A percentile compares a stretch with the other conserved stretches of the same genome.
These are phyloP conservation scores for Geotrichum europaeum DNA, from an alignment of 1,139 yeast genomes.

Conservation along the genomic window DNA sequence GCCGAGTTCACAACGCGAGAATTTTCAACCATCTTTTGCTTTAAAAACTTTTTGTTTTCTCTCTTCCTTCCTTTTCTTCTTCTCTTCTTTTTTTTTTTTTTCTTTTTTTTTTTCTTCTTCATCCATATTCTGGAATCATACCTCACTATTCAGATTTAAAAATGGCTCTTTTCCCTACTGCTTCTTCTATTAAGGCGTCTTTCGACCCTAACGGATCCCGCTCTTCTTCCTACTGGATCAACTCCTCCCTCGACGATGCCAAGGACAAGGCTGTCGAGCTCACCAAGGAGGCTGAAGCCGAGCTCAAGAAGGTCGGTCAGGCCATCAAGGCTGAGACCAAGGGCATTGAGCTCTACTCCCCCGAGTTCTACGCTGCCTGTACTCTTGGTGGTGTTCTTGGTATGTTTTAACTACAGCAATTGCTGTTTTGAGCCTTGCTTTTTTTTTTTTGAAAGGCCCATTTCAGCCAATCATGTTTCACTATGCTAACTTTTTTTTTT, in stretches of 20 bases:
- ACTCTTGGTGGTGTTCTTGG: conserved; percentile 74
- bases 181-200: conserved; percentile 35
- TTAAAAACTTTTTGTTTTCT: conserved; percentile 1
- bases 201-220: conserved; percentile 36
- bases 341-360: conserved; percentile 51
- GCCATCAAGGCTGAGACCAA: conserved; percentile 29
- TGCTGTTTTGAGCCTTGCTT: background rate
- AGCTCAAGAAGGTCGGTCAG: conserved; percentile 32
- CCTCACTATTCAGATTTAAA: conserved; percentile 9
- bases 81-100: conserved; percentile 15
- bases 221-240: conserved; percentile 31
- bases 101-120: conserved; percentile 14
- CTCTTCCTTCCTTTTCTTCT: conserved; percentile 7
- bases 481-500: background rate
- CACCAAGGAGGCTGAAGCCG: conserved; percentile 30
- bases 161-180: conserved; percentile 39
- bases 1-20: background rate
- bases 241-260: conserved; percentile 31
- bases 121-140: conserved; percentile 5
- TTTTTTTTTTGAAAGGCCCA: background rate
- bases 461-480: conserved; percentile 3
- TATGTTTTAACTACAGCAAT: conserved; percentile 22
- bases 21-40: background rate
- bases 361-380: conserved; percentile 75
- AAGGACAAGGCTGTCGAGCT: conserved; percentile 30